Evolutionary conservation across 1,284 basidiomycete genomes (phyloP), one percentile per base, ranked within the genome.

Genomic region (Phellopilus nigrolimitatus): DNA sequence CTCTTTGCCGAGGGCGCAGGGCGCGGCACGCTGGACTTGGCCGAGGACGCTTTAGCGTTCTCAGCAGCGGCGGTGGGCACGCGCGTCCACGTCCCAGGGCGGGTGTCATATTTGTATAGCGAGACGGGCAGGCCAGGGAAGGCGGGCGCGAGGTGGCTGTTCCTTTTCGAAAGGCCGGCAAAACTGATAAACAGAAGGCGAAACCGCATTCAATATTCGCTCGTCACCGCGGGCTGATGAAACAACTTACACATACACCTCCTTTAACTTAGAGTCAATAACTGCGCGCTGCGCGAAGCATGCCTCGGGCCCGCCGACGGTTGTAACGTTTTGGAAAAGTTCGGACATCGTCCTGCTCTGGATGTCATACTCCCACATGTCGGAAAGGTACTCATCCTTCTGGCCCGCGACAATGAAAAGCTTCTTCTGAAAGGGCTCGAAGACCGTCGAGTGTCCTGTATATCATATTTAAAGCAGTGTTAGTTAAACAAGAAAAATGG

Each of bases 211-310:
- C 6, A 13, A 25, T 34, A 12, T 22, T 44, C 12, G 19, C 19
- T 15, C 1, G 24, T 17, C 21, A 15, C 21, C 25, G 42, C 7
- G 30, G 24, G 9, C n/a, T n/a, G n/a, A n/a, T n/a, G n/a, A n/a
- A n/a, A n/a, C n/a, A n/a, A 68, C 84, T 51, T 63, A 88, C 86
- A 88, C 72, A 58, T 87, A 89, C 4, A 89, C 76, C 60, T 90
- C 86, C 50, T 74, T 75, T 47, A 82, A 56, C 7, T 68, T 64
- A 0, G 78, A 66, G 57, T 89, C 84, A 17, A 88, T 75, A 4
- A 83, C 79, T 1, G 85, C 83, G 24, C 85, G 66, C 56, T 85
- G 84, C 1, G 81, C 83, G 60, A 85, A 88, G 59, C 76, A 83
- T 3, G 82, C 74, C 38, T 82, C 78, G 0, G 84, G 82, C 1